A percentile compares a stretch with the other conserved stretches of the same genome.
Conservation (phyloP, 2,329 filamentous ascomycete species). For the Fusarium sp. region DNA sequence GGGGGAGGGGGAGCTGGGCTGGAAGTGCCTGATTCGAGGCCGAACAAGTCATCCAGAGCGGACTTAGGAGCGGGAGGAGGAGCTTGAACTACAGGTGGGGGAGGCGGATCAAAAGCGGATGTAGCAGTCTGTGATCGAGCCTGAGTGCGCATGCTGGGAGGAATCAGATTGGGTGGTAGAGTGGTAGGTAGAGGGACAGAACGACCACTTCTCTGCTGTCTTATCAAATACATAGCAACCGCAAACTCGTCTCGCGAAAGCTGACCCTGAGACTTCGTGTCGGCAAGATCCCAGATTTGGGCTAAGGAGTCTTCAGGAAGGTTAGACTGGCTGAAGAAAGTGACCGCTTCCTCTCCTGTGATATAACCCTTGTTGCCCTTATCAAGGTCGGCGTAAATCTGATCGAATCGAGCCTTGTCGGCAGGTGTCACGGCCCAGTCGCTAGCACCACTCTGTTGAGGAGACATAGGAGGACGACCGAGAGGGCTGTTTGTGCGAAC, state of each 20-base stretch:
- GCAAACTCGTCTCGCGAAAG: conserved; percentile 92
- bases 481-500: conserved; percentile 71
- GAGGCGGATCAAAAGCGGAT: conserved; percentile 65
- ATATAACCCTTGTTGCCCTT: conserved; percentile 84
- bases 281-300: conserved; percentile 96
- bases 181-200: conserved; percentile 73
- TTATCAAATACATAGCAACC: conserved; percentile 96
- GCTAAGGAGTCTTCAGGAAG: conserved; percentile 89
- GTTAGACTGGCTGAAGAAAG: conserved; percentile 92
- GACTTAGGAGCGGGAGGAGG: conserved; percentile 72
- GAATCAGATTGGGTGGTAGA: conserved; percentile 85
- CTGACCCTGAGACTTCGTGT: conserved; percentile 90
- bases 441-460: conserved; percentile 54
- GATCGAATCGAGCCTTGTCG: conserved; percentile 90
- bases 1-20: conserved; percentile 65
- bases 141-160: conserved; percentile 83
- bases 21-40: conserved; percentile 76
- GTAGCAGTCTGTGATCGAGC: conserved; percentile 62
- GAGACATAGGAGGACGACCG: conserved; percentile 61
- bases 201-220: conserved; percentile 83
- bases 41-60: conserved; percentile 93
- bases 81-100: conserved; percentile 52
- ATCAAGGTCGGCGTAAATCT: conserved; percentile 86
- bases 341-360: conserved; percentile 92
- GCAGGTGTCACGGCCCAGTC: conserved; percentile 87